Base-by-base conservation (phyloP, 441 rosid species). In the Capsella rubella region DNA sequence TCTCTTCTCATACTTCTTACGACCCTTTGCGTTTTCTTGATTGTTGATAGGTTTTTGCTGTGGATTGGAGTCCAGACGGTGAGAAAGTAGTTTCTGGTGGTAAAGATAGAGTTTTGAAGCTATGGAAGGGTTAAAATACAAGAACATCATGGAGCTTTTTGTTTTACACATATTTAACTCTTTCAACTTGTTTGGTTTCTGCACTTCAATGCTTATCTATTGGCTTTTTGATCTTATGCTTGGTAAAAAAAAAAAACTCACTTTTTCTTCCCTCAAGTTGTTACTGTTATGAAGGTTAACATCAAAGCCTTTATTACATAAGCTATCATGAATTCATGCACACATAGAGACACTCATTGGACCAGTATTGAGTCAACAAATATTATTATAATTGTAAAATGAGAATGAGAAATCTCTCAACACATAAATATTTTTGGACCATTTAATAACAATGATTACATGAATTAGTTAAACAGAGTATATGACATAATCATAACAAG, bases 11-110 rank as follows among this genome's bases (percentile, higher is more conserved):
- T 29, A 49, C 14, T 5, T 21, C 6, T 42, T 71, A 1, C 49
- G 1, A 56, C 8, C 35, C 40, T 13, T 6, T 6, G 37, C 2
- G 37, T 56, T 5, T 11, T 32, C 27, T 25, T 63, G n/a, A 8
- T 51, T 43, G 18, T 60, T 14, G 15, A 14, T 58, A 95, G 95
- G 98, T 92, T 64, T 95, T 75, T 65, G 91, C 97, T 3, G 98
- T 95, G 75, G 97, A 95, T 74, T 95, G 97, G 99, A 95, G 99
- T 83, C 99, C 99, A 7, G 97, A 93, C 70, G 99, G 97, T 8
- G 97, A 95, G 89, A 93, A 95, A 86, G 98, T 95, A 34, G 98
- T 90, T 31, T 96, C 97, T 10, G 98, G 98, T 51, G 98, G 99
- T 49, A 93, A 88, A 76, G 98, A 95, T 63, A 84, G 81, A 85